Evolutionary conservation across 2,329 filamentous ascomycete species (phyloP), one percentile per base, ranked within the genome.

Genomic region (Ambrosiella cleistominuta): DNA sequence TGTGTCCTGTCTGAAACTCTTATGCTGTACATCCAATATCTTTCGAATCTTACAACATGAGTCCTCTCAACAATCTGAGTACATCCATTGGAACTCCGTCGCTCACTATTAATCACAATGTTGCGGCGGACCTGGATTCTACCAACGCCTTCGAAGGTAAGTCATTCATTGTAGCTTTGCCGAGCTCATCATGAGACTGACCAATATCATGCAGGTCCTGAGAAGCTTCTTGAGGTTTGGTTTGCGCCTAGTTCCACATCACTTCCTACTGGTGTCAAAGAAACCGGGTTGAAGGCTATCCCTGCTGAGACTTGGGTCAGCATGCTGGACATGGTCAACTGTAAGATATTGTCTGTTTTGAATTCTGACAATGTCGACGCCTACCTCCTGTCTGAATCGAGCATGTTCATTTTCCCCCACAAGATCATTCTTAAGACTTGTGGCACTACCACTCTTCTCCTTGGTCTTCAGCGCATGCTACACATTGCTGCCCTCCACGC

Each of bases 401-500:
- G 93, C 85, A 95, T 98, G 90, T 98, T 98, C 69, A 88, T 98
- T 65, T 98, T 95, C 71, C 89, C 90, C n/a, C 93, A 98, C 80
- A 98, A 98, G 77, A 80, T 98, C 63, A 95, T 98, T 61, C 76
- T 98, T 64, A 98, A 98, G 80, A 98, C 93, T 7, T 98, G 93
- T 67, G 93, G 93, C 61, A 98, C 93, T 27, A 98, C 93, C 12
- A 98, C 93, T 2, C 75, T 98, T 57, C 80, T 98, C 6, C 84
- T 86, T 53, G 93, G 93, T 17, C 78, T 98, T 51, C 88, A 88
- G 64, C 88, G 88, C 64, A 85, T 98, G 70, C 77, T 98, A 57
- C 88, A 94, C 69, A 95, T 97, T 66, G 93, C 93, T 37, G 87
- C 89, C 53, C 72, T 83, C 54, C 78, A 91, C 64, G 91, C 88